Evolutionary conservation across 495 filamentous ascomycete genomes (phyloP), one percentile per base, ranked within the genome.

Genomic region (Pseudomonodictys pantanalensis): DNA sequence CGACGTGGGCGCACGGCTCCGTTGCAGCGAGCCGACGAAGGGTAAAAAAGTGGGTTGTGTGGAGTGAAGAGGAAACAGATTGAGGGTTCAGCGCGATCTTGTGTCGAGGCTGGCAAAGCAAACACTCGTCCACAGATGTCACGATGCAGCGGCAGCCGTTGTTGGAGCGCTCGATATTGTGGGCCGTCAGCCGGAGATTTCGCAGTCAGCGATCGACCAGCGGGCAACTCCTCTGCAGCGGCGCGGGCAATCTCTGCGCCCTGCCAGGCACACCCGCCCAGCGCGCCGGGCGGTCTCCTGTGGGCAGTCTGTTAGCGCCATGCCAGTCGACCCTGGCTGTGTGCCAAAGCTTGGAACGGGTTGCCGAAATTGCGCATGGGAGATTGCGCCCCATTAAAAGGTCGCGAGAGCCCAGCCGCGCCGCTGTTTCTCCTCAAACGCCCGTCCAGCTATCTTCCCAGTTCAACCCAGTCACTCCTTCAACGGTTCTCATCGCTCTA

Each of bases 321-420:
- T 18, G 54, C 22, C 25, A 47, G 25, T 24, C 23, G n/a, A 29
- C 5, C 26, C 38, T 26, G 10, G 15, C 32, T 20, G 15, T 12
- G 17, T 42, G 26, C 33, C 23, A 35, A 4, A 33, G 30, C 24
- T 3, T 35, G 52, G 42, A 22, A 35, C 41, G 7, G 41, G 7
- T n/a, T n/a, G 11, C 12, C 59, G 59, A 62, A 62, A 62, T 62
- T 62, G 53, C 50, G 54, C 51, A 43, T 52, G 52, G 49, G 58
- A 63, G 32, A 63, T 63, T 63, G 60, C 60, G 53, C 53, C 60
- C 46, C 60, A 48, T 63, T 52, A 52, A 52, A 58, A 29, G 52
- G 20, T 23, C 56, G 10, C 25, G 33, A 50, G 25, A 8, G 25
- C 52, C 51, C 58, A 50, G 25, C 41, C 41, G 43, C 51, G 42